phyloP scores from a whole-genome alignment of 208 protist genomes.

The Acanthamoeba triangularis region DNA sequence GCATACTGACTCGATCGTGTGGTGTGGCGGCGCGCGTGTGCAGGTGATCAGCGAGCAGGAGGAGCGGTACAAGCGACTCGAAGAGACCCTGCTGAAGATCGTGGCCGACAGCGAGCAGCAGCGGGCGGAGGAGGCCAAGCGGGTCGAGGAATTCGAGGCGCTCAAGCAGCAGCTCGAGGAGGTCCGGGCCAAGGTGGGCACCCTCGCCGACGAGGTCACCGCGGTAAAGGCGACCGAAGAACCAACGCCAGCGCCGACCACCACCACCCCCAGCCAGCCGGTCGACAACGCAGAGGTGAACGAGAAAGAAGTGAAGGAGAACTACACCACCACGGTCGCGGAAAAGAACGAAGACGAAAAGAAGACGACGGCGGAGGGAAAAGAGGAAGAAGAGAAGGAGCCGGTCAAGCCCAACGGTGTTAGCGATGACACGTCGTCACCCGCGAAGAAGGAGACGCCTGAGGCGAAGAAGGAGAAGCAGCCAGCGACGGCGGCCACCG shows the following conservation, averaged over 20 bases:
- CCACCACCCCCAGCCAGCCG: neutral
- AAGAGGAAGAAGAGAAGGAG: neutral
- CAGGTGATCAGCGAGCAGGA: conserved; percentile 7
- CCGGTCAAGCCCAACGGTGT: neutral
- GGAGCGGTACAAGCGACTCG: conserved; percentile 1
- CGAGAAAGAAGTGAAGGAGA: neutral
- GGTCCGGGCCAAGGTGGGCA: neutral
- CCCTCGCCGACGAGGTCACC: neutral
- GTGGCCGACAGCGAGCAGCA: neutral
- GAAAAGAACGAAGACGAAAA: conserved; percentile 14
- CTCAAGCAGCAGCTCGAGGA: conserved; percentile 4
- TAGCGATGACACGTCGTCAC: neutral
- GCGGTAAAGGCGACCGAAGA: neutral
- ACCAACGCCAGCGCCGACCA: neutral
- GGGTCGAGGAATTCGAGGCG: neutral
- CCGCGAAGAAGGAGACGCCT: too few species aligned
- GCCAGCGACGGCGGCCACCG: neutral
- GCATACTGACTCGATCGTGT: neutral
- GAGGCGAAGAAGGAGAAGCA: conserved; percentile 12
- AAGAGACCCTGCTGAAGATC: neutral
- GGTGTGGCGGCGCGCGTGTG: neutral
- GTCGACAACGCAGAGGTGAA: neutral
- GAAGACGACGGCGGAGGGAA: neutral
- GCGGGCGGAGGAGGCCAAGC: neutral
- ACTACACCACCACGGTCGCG: neutral